phyloP scores from a whole-genome alignment of 805 yeast species.

The Saccharomycopsis sp. region DNA sequence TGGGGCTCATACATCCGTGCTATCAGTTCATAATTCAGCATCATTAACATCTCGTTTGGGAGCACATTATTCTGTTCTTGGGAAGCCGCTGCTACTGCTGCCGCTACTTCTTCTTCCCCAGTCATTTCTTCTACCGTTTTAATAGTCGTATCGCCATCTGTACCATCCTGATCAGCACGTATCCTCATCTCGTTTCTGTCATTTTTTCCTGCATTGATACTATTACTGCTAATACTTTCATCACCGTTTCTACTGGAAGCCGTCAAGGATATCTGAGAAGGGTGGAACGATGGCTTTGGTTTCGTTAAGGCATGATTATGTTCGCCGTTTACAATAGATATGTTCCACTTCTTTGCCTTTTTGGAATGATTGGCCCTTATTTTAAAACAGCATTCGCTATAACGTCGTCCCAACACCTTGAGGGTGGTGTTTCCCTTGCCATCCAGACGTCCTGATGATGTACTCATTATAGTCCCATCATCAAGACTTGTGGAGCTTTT shows the following conservation, averaged over 20 bases:
- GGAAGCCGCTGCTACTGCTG: not conserved
- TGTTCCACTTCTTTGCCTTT: slow-evolving; percentile 20
- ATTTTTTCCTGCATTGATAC: not conserved
- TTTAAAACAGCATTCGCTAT: slow-evolving; percentile 17
- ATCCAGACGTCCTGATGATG: not conserved
- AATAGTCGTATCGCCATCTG: not conserved
- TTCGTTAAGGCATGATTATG: slow-evolving; percentile 15
- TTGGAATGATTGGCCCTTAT: slow-evolving; percentile 20
- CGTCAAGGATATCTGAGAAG: not conserved
- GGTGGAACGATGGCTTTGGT: not conserved
- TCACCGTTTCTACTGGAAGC: not conserved
- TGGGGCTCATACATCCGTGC: not conserved
- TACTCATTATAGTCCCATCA: not conserved
- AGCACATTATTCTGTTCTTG: not conserved
- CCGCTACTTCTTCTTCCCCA: not conserved
- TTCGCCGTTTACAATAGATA: slow-evolving; percentile 20
- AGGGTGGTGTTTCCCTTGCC: not conserved
- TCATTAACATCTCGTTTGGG: not conserved
- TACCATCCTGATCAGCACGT: not conserved
- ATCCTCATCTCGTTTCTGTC: not conserved
- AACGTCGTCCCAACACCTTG: not conserved
- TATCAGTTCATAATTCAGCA: not conserved
- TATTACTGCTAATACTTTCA: not conserved
- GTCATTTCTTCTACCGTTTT: not conserved
- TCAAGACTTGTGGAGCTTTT: not conserved